Evolutionary conservation across 352 stramenopile species (phyloP), one percentile per base, ranked within the genome.

Genomic region (Globisporangium abappressorium): DNA sequence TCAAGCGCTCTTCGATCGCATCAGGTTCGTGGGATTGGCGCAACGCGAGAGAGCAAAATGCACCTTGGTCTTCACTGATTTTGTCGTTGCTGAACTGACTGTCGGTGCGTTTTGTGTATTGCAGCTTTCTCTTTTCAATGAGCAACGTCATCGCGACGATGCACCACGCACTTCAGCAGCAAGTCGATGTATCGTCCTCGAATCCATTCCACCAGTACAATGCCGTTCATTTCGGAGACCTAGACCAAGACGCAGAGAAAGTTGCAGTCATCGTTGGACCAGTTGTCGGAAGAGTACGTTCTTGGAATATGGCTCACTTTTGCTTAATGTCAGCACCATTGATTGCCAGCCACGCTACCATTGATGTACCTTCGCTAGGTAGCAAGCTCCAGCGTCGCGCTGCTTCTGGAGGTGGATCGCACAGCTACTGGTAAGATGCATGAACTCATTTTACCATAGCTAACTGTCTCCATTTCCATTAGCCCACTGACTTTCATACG

Each of bases 41-140:
- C n/a, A 3, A 28, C n/a, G 3, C 41, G 20, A 49, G 41, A 49
- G 41, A 49, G 41, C 5, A n/a, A n/a, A 49, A 49, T 20, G 41
- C 14, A n/a, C 5, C 15, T 49, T 49, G 14, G 18, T n/a, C 5
- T 24, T 26, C 34, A 24, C 20, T 49, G 15, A 1, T 8, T 8
- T 47, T 24, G 1, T 30, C 33, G 5, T 22, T 18, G 34, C 12
- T 12, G 49, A 18, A n/a, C 20, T 20, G 6, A 26, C 7, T 67
- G 30, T 43, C 30, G 36, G 47, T 0, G 24, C 55, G 43, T 24
- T 33, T 22, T 26, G 34, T 22, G 24, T 26, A 3, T n/a, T 33
- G 14, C 47, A 87, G 81, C 12, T 88, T 74, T 20, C 62, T 87
- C n/a, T 78, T 89, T 12, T 77, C 79, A 1, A 68, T 82, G 34